These are phyloP conservation scores for Hsuehochloa calcarea DNA, from an alignment of 176 grass and related monocot species.

Conservation along the genomic window DNA sequence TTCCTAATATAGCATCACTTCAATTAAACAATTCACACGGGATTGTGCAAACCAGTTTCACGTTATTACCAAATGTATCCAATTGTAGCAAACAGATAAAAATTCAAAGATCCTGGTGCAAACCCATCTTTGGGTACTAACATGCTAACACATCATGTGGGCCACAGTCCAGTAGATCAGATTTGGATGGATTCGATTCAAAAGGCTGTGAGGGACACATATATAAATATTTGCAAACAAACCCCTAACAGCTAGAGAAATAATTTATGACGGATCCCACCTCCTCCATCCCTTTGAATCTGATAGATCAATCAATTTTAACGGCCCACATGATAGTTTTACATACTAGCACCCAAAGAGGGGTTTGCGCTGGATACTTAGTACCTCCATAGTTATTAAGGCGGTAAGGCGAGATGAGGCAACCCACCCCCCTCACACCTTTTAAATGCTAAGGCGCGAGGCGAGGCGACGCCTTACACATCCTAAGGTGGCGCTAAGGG, in stretches of 20 bases:
- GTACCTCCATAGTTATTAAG: background rate
- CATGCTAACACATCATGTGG: background rate
- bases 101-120: background rate
- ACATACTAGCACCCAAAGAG: background rate
- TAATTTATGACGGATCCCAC: background rate
- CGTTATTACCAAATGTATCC: background rate
- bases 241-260: background rate
- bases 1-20: background rate
- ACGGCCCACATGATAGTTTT: background rate
- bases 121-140: background rate
- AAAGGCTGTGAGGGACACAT: background rate
- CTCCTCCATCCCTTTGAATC: background rate
- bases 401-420: too few relatives aligned
- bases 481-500: too few relatives aligned
- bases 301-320: background rate
- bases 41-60: background rate
- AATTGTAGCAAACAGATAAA: background rate
- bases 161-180: background rate
- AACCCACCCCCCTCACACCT: too few relatives aligned
- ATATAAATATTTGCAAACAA: constrained; percentile 14
- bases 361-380: background rate
- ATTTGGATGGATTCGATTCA: background rate
- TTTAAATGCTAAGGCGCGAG: too few relatives aligned
- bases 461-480: too few relatives aligned
- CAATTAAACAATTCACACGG: background rate